Conservation (phyloP, 176 grass and related monocot species). For the Oryza brachyantha region DNA sequence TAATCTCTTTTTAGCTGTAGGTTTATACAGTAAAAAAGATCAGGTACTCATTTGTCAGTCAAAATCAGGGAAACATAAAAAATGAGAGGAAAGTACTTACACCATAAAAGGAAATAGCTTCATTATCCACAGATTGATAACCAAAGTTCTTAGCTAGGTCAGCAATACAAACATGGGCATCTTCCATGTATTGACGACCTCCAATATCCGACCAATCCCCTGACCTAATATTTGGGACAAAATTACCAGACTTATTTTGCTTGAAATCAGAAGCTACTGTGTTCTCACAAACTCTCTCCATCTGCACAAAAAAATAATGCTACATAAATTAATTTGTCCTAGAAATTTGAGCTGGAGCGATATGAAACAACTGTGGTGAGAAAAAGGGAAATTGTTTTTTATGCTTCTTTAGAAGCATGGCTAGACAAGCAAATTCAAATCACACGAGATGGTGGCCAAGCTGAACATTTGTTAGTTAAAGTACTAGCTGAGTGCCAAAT, state of each 20-base stretch:
- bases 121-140: conserved; percentile 32
- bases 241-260: conserved; percentile 47
- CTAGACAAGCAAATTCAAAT: conserved; percentile 13
- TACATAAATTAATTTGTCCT: background rate
- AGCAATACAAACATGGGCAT: conserved; percentile 79
- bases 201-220: conserved; percentile 92
- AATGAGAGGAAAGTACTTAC: conserved; percentile 36
- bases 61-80: background rate
- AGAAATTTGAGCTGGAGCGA: background rate
- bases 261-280: conserved; percentile 54
- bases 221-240: conserved; percentile 57
- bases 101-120: conserved; percentile 86
- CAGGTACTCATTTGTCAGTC: background rate
- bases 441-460: conserved; percentile 4
- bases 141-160: conserved; percentile 75
- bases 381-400: background rate
- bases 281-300: conserved; percentile 80
- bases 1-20: background rate
- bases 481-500: background rate
- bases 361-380: background rate
- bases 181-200: conserved; percentile 79
- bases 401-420: background rate
- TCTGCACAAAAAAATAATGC: conserved; percentile 40
- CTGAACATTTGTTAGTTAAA: background rate
- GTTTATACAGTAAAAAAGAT: background rate